phyloP scores from a whole-genome alignment of 805 yeast species.

The Wickerhamiella azymoides region DNA sequence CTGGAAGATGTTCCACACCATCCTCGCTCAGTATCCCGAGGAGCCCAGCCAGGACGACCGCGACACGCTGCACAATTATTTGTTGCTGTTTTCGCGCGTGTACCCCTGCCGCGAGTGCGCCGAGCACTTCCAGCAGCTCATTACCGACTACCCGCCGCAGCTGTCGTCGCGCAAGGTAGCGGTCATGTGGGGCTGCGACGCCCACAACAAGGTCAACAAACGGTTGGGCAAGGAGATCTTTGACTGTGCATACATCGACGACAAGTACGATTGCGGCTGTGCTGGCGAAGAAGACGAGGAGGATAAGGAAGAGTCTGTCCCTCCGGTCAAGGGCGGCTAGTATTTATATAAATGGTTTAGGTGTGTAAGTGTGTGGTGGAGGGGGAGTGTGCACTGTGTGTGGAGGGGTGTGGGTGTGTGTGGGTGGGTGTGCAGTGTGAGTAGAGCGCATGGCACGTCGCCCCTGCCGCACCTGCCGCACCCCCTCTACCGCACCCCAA shows the following conservation, averaged over 20 bases:
- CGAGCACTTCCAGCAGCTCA: conserved; percentile 62
- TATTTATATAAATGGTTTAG: too few species aligned
- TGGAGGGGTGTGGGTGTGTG: not conserved
- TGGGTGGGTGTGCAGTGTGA: too few species aligned
- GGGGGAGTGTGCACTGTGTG: too few species aligned
- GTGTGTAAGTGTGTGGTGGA: not conserved
- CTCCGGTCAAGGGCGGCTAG: conserved; percentile 5
- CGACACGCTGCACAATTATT: conserved; percentile 46
- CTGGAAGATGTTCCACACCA: conserved; percentile 86
- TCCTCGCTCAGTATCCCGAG: conserved; percentile 84
- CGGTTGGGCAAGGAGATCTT: conserved; percentile 53
- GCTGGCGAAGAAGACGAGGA: conserved; percentile 30
- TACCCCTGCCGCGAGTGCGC: conserved; percentile 98
- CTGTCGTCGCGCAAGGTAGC: conserved; percentile 61
- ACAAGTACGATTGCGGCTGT: conserved; percentile 95
- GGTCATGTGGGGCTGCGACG: conserved; percentile 89
- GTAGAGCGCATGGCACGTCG: too few species aligned
- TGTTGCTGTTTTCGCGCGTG: conserved; percentile 70
- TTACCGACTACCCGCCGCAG: conserved; percentile 74
- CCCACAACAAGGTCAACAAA: conserved; percentile 77
- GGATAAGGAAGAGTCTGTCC: not conserved
- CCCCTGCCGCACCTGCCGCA: too few species aligned
- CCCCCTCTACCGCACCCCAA: too few species aligned
- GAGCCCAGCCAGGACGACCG: conserved; percentile 53
- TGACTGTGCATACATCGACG: conserved; percentile 74